These are phyloP conservation scores for Sugiyamaella valdiviana DNA, from an alignment of 805 yeast species.

Conservation along the genomic window DNA sequence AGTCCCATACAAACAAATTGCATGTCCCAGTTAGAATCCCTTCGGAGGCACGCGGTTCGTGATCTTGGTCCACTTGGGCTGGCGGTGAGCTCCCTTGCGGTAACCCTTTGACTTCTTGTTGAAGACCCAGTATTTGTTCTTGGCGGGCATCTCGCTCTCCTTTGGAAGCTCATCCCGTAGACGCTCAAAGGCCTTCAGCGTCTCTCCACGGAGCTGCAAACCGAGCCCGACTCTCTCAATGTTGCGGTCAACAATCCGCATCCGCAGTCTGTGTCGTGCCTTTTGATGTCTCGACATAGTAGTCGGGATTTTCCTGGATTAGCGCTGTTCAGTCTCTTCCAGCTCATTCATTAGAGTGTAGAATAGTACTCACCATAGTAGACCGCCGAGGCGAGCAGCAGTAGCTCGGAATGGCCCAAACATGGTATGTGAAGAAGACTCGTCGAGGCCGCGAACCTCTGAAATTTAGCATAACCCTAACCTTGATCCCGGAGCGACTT, in stretches of 20 bases:
- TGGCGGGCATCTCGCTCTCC: conserved; percentile 71
- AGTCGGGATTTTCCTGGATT: conserved; percentile 74
- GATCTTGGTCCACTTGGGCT: conserved; percentile 85
- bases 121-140: conserved; percentile 84
- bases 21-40: conserved; percentile 40
- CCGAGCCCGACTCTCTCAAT: conserved; percentile 58
- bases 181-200: conserved; percentile 31
- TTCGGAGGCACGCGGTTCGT: conserved; percentile 76
- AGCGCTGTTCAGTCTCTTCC: too few relatives aligned
- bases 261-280: conserved; percentile 74
- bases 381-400: conserved; percentile 57
- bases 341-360: background rate
- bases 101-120: conserved; percentile 67
- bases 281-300: conserved; percentile 76
- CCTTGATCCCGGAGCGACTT: background rate
- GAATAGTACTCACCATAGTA: conserved; percentile 49
- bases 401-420: conserved; percentile 69
- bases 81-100: conserved; percentile 74
- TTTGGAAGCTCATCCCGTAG: conserved; percentile 55
- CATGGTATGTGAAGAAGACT: conserved; percentile 33
- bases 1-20: background rate
- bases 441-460: background rate
- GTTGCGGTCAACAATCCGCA: conserved; percentile 74
- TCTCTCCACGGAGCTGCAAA: conserved; percentile 33
- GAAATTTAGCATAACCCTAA: background rate